A percentile compares a stretch with the other conserved stretches of the same genome.
phyloP scores from a whole-genome alignment of 768 basidiomycete species.

The Hygrophoropsis aurantiaca region DNA sequence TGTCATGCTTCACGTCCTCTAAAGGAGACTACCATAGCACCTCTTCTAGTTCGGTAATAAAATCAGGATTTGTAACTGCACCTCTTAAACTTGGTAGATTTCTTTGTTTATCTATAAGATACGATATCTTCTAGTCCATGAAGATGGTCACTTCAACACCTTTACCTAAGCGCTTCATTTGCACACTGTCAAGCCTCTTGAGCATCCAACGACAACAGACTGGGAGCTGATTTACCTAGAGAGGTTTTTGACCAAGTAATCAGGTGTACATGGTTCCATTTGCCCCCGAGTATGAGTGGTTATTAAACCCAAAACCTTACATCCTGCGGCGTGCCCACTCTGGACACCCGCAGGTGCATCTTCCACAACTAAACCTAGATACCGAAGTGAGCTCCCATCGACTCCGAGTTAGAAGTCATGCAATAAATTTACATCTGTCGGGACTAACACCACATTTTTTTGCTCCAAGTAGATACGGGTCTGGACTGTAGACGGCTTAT shows the following conservation, averaged over 20 bases:
- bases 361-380: conserved; percentile 78
- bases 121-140: conserved; percentile 19
- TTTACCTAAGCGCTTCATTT: conserved; percentile 27
- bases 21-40: conserved; percentile 8
- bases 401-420: not conserved
- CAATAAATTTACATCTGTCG: conserved; percentile 49
- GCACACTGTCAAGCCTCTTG: conserved; percentile 16
- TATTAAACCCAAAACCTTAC: conserved; percentile 78
- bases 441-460: conserved; percentile 64
- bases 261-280: conserved; percentile 60
- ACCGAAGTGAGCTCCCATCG: not conserved
- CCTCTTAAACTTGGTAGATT: conserved; percentile 1
- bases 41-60: conserved; percentile 5
- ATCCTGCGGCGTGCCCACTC: conserved; percentile 80
- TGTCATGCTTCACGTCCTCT: not conserved
- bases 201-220: not conserved
- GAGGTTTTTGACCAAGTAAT: conserved; percentile 73
- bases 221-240: conserved; percentile 47
- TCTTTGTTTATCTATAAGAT: not conserved
- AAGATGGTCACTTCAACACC: conserved; percentile 50
- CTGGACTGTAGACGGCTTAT: conserved; percentile 50
- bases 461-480: conserved; percentile 89
- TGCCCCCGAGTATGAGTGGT: conserved; percentile 77
- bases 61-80: conserved; percentile 4
- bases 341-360: conserved; percentile 87